These are phyloP conservation scores for Phytopythium chamaehyphon DNA, from an alignment of 352 stramenopile species.

Conservation along the genomic window DNA sequence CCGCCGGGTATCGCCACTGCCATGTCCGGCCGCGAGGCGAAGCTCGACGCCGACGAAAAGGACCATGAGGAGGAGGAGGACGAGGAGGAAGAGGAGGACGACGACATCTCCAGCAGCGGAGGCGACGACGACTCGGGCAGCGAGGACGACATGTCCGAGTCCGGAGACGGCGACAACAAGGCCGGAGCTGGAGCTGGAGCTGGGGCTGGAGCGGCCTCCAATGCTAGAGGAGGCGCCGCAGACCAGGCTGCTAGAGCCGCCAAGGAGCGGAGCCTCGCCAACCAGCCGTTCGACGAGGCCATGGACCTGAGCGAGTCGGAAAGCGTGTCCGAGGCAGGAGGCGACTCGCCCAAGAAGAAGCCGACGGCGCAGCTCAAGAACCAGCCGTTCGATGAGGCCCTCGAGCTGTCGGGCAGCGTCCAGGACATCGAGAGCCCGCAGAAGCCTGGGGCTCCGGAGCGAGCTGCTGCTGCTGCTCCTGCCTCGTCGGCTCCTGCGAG, in stretches of 20 bases:
- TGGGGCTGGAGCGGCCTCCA: not conserved
- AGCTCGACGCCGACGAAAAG: constrained; percentile 54
- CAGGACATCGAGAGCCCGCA: constrained; percentile 69
- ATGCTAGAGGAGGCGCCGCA: constrained; percentile 4
- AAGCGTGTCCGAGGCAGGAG: constrained; percentile 30
- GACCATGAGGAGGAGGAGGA: constrained; percentile 33
- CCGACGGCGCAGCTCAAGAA: constrained; percentile 48
- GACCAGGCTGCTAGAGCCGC: constrained; percentile 16
- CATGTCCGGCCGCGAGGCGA: constrained; percentile 65
- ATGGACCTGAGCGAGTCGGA: constrained; percentile 87
- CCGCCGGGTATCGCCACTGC: too few relatives aligned
- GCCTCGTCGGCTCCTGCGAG: not conserved
- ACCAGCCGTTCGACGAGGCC: constrained; percentile 85
- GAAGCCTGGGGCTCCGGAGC: constrained; percentile 15
- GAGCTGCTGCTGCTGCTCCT: not conserved
- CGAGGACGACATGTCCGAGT: constrained; percentile 75
- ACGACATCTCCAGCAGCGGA: constrained; percentile 48
- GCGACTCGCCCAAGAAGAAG: constrained; percentile 62
- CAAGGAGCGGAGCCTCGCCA: constrained; percentile 52
- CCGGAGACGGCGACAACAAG: constrained; percentile 36
- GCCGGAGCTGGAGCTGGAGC: constrained; percentile 11
- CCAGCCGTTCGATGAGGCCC: constrained; percentile 75
- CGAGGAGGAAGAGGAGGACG: constrained; percentile 40
- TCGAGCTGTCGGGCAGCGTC: constrained; percentile 77
- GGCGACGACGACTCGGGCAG: constrained; percentile 40